These are phyloP conservation scores for Periconia digitata DNA, from an alignment of 2,329 filamentous ascomycete genomes.

Conservation along the genomic window DNA sequence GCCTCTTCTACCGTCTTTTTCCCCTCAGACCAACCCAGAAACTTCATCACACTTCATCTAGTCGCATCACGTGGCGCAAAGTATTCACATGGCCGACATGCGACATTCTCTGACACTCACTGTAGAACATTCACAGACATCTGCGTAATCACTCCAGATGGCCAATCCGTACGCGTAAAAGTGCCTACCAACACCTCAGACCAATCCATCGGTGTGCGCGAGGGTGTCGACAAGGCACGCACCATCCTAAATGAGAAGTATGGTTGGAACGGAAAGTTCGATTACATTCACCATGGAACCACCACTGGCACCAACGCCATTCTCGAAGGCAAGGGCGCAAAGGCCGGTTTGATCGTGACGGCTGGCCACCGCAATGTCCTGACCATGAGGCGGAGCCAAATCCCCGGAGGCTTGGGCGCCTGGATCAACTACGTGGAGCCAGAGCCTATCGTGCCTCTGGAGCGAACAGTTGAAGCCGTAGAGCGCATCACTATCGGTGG, in stretches of 20 bases:
- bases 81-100: not conserved
- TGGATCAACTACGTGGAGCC: slow-evolving; percentile 54
- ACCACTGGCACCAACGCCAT: slow-evolving; percentile 55
- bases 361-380: slow-evolving; percentile 54
- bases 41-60: not conserved
- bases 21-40: not conserved
- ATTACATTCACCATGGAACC: slow-evolving; percentile 54
- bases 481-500: slow-evolving; percentile 51
- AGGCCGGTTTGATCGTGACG: slow-evolving; percentile 51
- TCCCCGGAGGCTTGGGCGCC: slow-evolving; percentile 54
- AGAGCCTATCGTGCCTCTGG: slow-evolving; percentile 52
- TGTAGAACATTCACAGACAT: slow-evolving; percentile 52
- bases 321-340: slow-evolving; percentile 54
- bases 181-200: slow-evolving; percentile 50
- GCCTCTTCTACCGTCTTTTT: not conserved
- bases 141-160: slow-evolving; percentile 50
- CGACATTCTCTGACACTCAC: slow-evolving; percentile 5
- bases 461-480: slow-evolving; percentile 49
- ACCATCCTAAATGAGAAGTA: slow-evolving; percentile 42
- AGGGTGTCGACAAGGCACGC: slow-evolving; percentile 49
- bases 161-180: slow-evolving; percentile 49
- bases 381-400: slow-evolving; percentile 51
- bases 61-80: not conserved
- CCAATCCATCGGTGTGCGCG: slow-evolving; percentile 52
- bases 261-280: slow-evolving; percentile 49